phyloP scores from a whole-genome alignment of 1,139 yeast species.

The Debaryomycetaceae sp. region DNA sequence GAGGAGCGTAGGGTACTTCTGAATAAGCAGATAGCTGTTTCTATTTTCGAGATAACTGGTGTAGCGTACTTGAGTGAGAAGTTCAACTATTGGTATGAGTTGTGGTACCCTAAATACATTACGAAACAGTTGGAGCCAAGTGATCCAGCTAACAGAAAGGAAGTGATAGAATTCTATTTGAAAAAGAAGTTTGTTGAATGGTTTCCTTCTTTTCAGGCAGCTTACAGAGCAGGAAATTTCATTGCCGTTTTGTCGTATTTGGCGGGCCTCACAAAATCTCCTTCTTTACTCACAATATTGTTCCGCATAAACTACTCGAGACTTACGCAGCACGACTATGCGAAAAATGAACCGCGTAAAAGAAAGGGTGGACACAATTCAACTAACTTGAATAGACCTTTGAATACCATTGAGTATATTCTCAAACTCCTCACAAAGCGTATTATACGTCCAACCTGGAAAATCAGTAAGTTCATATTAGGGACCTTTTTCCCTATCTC shows the following conservation, averaged over 20 bases:
- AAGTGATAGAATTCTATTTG: constrained; percentile 25
- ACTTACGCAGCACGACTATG: constrained; percentile 59
- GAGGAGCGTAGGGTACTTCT: constrained; percentile 58
- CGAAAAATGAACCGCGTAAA: constrained; percentile 39
- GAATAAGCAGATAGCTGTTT: constrained; percentile 50
- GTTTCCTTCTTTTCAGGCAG: constrained; percentile 60
- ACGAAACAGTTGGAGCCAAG: constrained; percentile 40
- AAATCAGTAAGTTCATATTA: constrained; percentile 32
- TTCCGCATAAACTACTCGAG: constrained; percentile 71
- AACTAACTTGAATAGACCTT: constrained; percentile 44
- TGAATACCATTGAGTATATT: constrained; percentile 47
- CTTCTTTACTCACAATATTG: constrained; percentile 60
- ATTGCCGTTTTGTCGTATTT: constrained; percentile 62
- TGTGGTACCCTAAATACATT: constrained; percentile 56
- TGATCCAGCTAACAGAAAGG: constrained; percentile 29
- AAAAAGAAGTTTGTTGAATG: constrained; percentile 50
- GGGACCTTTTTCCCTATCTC: constrained; percentile 77
- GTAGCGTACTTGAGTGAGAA: constrained; percentile 70
- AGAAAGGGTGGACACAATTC: constrained; percentile 9
- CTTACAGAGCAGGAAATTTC: constrained; percentile 51
- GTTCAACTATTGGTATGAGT: constrained; percentile 62
- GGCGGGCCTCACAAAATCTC: constrained; percentile 64
- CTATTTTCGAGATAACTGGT: constrained; percentile 63
- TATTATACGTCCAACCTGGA: constrained; percentile 41
- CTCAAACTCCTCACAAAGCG: constrained; percentile 25